These are phyloP conservation scores for Metarhizium humberi DNA, from an alignment of 2,329 filamentous ascomycete species.

Conservation along the genomic window DNA sequence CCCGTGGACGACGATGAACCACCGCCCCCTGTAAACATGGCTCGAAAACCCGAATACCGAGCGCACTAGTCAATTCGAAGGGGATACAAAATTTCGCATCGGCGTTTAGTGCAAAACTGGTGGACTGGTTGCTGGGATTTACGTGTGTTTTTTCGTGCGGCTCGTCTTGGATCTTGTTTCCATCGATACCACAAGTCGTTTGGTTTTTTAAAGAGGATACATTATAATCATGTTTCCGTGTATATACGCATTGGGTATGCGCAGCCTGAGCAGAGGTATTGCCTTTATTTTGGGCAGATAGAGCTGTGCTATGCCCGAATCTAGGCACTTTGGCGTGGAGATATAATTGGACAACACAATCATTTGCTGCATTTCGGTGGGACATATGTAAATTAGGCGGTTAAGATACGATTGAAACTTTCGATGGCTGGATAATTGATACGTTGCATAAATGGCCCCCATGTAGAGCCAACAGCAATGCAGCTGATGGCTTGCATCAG, in stretches of 20 bases:
- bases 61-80: conserved; percentile 8
- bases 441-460: too few species aligned
- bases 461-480: too few species aligned
- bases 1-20: conserved; percentile 70
- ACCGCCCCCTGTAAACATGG: conserved; percentile 77
- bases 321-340: background rate
- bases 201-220: background rate
- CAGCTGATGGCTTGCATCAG: too few species aligned
- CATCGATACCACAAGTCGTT: background rate
- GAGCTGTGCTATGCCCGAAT: background rate
- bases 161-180: background rate
- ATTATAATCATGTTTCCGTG: background rate
- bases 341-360: too few species aligned
- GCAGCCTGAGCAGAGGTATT: background rate
- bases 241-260: background rate
- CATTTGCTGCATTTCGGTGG: too few species aligned
- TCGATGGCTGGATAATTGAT: too few species aligned
- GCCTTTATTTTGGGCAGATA: background rate
- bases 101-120: background rate
- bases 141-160: background rate
- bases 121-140: background rate
- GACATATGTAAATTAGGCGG: too few species aligned
- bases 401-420: too few species aligned
- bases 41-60: conserved; percentile 70
- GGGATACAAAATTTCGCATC: background rate